phyloP scores from a whole-genome alignment of 805 yeast species.

The Metschnikowia dekortorum region DNA sequence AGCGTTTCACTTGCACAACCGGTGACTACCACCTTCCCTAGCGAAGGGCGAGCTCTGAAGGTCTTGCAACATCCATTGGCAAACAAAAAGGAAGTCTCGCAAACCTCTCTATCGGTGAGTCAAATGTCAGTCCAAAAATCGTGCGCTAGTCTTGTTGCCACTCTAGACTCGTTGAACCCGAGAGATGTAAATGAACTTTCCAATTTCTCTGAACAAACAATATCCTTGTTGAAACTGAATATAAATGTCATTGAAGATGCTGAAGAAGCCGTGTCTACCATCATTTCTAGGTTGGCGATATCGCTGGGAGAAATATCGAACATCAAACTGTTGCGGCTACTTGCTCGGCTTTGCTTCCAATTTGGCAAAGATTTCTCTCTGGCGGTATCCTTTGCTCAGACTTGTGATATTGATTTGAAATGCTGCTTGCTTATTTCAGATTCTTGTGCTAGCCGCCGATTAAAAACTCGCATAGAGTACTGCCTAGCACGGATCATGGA shows the following conservation, averaged over 20 bases:
- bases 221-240: not conserved
- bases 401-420: constrained; percentile 3
- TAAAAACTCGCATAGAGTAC: not conserved
- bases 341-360: constrained; percentile 11
- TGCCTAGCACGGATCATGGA: constrained; percentile 1
- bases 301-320: not conserved
- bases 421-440: not conserved
- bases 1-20: not conserved
- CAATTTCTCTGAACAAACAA: not conserved
- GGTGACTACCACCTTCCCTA: not conserved
- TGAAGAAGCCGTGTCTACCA: not conserved
- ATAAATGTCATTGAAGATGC: not conserved
- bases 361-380: constrained; percentile 4
- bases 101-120: not conserved
- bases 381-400: constrained; percentile 1
- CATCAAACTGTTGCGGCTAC: not conserved
- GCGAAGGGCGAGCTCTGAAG: too few species aligned
- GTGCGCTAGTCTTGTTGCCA: not conserved
- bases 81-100: not conserved
- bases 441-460: not conserved
- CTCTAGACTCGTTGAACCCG: not conserved
- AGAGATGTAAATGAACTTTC: not conserved
- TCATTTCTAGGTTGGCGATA: not conserved
- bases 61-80: not conserved
- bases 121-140: not conserved